Conservation (phyloP, 2,329 filamentous ascomycete genomes). For the Apiospora aurea region DNA sequence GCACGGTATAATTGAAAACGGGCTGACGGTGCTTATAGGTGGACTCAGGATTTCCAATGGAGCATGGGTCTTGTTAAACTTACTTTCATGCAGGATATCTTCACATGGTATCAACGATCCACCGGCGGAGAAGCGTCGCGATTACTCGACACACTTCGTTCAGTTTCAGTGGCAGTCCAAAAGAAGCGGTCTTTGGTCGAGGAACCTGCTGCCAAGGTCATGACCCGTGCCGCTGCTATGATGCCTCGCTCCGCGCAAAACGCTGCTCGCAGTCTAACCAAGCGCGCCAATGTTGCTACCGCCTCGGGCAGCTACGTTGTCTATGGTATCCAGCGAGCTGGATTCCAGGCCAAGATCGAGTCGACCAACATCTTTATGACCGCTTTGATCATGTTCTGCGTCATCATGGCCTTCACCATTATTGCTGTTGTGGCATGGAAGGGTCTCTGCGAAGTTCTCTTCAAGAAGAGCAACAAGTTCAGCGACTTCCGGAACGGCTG, state of each 20-base stretch:
- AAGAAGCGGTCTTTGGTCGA: conserved; percentile 57
- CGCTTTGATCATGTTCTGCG: conserved; percentile 84
- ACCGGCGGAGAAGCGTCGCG: conserved; percentile 87
- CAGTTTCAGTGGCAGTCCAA: conserved; percentile 83
- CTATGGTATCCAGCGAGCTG: conserved; percentile 86
- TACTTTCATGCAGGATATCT: conserved; percentile 79
- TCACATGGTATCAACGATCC: conserved; percentile 94
- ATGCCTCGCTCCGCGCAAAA: conserved; percentile 51
- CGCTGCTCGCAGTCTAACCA: conserved; percentile 50
- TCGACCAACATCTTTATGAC: conserved; percentile 93
- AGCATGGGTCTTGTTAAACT: conserved; percentile 94
- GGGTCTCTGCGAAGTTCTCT: conserved; percentile 76
- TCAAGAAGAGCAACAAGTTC: conserved; percentile 82
- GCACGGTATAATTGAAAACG: neutral
- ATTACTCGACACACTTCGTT: conserved; percentile 75
- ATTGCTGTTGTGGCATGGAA: conserved; percentile 81
- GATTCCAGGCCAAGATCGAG: conserved; percentile 85
- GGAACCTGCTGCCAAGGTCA: conserved; percentile 49
- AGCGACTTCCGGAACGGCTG: conserved; percentile 93
- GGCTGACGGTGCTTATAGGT: conserved; percentile 45
- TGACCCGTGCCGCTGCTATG: conserved; percentile 63
- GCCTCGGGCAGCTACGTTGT: conserved; percentile 67
- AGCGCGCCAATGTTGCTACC: conserved; percentile 62
- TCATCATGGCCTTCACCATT: conserved; percentile 80
- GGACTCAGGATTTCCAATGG: conserved; percentile 99